These are phyloP conservation scores for Novymonas esmeraldas DNA, from an alignment of 208 protist genomes.

Conservation along the genomic window DNA sequence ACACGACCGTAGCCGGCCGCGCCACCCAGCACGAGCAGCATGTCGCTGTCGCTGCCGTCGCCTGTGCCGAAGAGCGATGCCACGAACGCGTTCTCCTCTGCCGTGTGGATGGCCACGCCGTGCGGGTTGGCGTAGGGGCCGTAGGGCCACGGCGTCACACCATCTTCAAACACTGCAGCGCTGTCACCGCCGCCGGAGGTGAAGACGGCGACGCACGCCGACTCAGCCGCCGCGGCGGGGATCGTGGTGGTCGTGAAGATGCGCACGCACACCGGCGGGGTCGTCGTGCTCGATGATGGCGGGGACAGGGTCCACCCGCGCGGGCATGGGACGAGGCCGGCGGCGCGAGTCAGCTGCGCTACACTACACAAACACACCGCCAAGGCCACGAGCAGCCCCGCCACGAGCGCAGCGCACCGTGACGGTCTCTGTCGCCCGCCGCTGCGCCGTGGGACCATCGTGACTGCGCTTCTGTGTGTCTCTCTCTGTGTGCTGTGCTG, in stretches of 20 bases:
- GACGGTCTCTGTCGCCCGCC: too few species aligned
- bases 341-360: neutral
- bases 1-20: conserved; percentile 26
- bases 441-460: too few species aligned
- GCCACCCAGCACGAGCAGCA: conserved; percentile 23
- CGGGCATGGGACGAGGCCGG: conserved; percentile 11
- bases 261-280: conserved; percentile 9
- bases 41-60: conserved; percentile 4
- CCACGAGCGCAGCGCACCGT: neutral
- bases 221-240: conserved; percentile 7
- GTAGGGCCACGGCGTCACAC: conserved; percentile 30
- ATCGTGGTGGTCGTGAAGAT: conserved; percentile 6
- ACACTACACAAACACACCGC: neutral
- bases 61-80: conserved; percentile 1
- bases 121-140: conserved; percentile 14
- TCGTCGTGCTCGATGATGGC: neutral
- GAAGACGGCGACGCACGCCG: conserved; percentile 13
- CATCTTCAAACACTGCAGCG: too few species aligned
- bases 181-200: neutral
- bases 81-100: conserved; percentile 17
- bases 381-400: neutral
- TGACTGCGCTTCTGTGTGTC: too few species aligned
- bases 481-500: too few species aligned
- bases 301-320: conserved; percentile 28
- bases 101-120: conserved; percentile 17